Conservation (phyloP, 2,329 filamentous ascomycete genomes). For the Annulohypoxylon truncatum region DNA sequence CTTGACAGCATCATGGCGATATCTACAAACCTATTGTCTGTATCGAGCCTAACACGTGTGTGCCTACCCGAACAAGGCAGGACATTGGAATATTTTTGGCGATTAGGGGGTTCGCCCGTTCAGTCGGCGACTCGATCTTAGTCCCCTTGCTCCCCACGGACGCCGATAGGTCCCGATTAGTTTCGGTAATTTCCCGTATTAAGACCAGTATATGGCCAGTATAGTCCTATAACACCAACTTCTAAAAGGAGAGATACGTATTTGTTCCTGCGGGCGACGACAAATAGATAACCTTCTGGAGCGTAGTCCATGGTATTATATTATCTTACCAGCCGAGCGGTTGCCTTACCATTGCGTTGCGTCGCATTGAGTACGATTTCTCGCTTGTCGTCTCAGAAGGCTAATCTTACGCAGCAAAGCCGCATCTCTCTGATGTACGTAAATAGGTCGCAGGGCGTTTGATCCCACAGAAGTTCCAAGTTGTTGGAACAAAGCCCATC, state of each 20-base stretch:
- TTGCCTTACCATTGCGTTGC: slow-evolving; percentile 26
- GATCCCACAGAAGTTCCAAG: slow-evolving; percentile 39
- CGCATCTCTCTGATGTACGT: slow-evolving; percentile 14
- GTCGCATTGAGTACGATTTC: slow-evolving; percentile 28
- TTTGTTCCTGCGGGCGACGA: slow-evolving; percentile 23
- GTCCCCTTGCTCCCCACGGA: slow-evolving; percentile 8
- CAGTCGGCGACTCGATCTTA: slow-evolving; percentile 26
- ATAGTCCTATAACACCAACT: slow-evolving; percentile 26
- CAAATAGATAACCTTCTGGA: slow-evolving; percentile 17
- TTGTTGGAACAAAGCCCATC: slow-evolving; percentile 31
- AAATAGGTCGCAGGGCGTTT: slow-evolving; percentile 40
- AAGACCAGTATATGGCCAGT: slow-evolving; percentile 9
- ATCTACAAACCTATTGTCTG: slow-evolving; percentile 26
- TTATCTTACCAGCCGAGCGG: slow-evolving; percentile 4
- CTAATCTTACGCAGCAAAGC: slow-evolving; percentile 23
- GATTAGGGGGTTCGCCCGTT: slow-evolving; percentile 19
- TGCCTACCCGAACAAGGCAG: slow-evolving; percentile 26
- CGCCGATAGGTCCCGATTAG: slow-evolving; percentile 19
- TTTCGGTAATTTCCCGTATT: slow-evolving; percentile 27
- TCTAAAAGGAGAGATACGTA: slow-evolving; percentile 17
- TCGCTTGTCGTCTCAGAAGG: slow-evolving; percentile 37
- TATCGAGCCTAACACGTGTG: slow-evolving; percentile 22
- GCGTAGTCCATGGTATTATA: slow-evolving; percentile 6
- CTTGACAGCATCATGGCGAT: slow-evolving; percentile 19
- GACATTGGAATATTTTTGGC: neutral